Percentiles rank a stretch among this genome's conserved stretches.
phyloP scores from a whole-genome alignment of 768 basidiomycete genomes.

The Pulveroboletus sp. region DNA sequence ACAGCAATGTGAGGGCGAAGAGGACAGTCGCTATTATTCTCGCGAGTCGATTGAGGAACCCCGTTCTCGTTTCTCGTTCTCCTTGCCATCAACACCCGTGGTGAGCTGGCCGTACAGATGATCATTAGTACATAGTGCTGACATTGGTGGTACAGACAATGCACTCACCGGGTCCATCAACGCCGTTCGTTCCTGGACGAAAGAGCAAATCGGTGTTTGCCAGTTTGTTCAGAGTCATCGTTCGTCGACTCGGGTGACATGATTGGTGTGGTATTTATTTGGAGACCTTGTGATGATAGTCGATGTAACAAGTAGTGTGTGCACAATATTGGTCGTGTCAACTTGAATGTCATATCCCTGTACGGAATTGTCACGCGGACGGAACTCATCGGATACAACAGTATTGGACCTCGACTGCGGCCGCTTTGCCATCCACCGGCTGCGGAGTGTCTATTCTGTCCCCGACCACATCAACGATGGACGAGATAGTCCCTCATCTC shows the following conservation, averaged over 20 bases:
- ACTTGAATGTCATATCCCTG: too few species aligned
- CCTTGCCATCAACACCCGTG: slow-evolving; percentile 9
- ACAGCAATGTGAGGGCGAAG: neutral
- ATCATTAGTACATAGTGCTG: neutral
- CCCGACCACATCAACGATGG: slow-evolving; percentile 41
- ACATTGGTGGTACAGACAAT: slow-evolving; percentile 1
- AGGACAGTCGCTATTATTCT: neutral
- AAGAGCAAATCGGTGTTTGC: slow-evolving; percentile 17
- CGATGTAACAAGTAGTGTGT: too few species aligned
- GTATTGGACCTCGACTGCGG: neutral
- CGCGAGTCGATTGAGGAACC: slow-evolving; percentile 15
- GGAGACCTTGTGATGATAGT: neutral
- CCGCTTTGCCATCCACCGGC: too few species aligned
- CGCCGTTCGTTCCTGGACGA: neutral
- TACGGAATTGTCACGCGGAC: neutral
- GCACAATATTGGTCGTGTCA: too few species aligned
- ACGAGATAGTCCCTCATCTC: slow-evolving; percentile 72
- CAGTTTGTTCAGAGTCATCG: slow-evolving; percentile 10
- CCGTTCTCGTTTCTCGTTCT: slow-evolving; percentile 22
- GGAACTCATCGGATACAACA: neutral
- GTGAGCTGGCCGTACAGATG: slow-evolving; percentile 6
- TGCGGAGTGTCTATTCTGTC: neutral
- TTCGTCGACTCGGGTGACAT: too few species aligned
- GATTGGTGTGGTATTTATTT: neutral
- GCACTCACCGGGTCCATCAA: neutral